A percentile compares a stretch with the other conserved stretches of the same genome.
Evolutionary conservation across 2,329 filamentous ascomycete species (phyloP).

Genomic region (Pseudocercospora crystallina): DNA sequence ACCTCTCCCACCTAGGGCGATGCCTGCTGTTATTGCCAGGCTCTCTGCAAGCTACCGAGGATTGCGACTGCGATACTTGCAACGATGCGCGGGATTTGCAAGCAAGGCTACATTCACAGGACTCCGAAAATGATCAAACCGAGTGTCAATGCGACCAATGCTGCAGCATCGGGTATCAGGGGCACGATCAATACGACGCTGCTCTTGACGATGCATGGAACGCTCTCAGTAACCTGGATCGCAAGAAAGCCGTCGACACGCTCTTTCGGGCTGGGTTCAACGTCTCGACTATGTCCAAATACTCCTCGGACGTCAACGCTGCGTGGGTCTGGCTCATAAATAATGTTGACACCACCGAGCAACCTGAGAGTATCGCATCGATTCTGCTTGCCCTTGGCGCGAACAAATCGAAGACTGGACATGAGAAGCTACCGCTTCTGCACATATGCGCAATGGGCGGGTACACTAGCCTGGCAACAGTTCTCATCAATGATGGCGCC

Average conservation of each 20-base stretch:
- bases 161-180: background rate
- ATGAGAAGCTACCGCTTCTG: too few relatives aligned
- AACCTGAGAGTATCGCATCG: background rate
- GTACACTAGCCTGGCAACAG: too few relatives aligned
- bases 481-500: too few relatives aligned
- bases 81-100: too few relatives aligned
- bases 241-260: background rate
- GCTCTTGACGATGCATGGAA: background rate
- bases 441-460: too few relatives aligned
- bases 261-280: background rate
- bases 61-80: too few relatives aligned
- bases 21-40: too few relatives aligned
- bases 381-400: background rate
- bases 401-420: background rate
- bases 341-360: background rate
- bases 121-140: conserved; percentile 1
- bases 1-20: too few relatives aligned
- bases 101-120: too few relatives aligned
- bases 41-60: too few relatives aligned
- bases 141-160: background rate
- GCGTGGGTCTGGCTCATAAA: background rate
- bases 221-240: background rate
- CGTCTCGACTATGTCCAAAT: background rate
- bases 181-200: background rate
- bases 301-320: background rate